Percentiles rank a stretch among this genome's conserved stretches.
phyloP scores from a whole-genome alignment of 495 filamentous ascomycete genomes.

The Tetracladium setigerum region DNA sequence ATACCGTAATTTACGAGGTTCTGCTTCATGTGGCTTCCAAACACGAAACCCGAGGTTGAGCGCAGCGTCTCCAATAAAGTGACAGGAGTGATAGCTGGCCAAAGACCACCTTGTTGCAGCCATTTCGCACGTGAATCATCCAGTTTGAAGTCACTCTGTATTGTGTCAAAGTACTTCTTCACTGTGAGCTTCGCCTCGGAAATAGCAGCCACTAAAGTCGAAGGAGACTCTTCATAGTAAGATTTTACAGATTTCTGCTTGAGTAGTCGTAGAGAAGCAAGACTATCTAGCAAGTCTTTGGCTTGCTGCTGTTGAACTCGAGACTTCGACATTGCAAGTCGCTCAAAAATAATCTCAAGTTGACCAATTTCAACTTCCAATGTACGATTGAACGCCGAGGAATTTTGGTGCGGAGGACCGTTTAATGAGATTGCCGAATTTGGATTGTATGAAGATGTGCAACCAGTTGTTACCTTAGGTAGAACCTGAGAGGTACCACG shows the following conservation, averaged over 20 bases:
- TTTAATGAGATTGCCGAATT: no score
- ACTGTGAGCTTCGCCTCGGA: slow-evolving; percentile 6
- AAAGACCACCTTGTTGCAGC: slow-evolving; percentile 40
- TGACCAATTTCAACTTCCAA: slow-evolving; percentile 19
- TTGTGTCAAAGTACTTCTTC: slow-evolving; percentile 2
- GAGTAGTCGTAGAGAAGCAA: slow-evolving; percentile 20
- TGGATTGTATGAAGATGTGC: neutral
- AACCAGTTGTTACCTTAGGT: neutral
- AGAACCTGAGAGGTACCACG: neutral
- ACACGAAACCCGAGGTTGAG: slow-evolving; percentile 22
- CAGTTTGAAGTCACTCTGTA: slow-evolving; percentile 22
- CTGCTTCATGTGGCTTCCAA: slow-evolving; percentile 37
- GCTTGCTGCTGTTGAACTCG: slow-evolving; percentile 29
- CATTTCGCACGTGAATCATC: slow-evolving; percentile 32
- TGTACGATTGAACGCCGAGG: no score
- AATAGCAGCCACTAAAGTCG: slow-evolving; percentile 4
- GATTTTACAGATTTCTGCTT: neutral
- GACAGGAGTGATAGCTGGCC: slow-evolving; percentile 42
- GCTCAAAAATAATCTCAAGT: slow-evolving; percentile 27
- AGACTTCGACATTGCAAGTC: slow-evolving; percentile 23
- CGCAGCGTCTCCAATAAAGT: slow-evolving; percentile 46
- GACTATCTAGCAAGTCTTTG: slow-evolving; percentile 31
- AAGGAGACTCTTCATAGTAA: neutral
- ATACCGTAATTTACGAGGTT: slow-evolving; percentile 34
- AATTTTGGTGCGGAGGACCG: neutral